Percentiles rank a stretch among this genome's conserved stretches.
These are phyloP conservation scores for Penicillium robsamsonii DNA, from an alignment of 495 filamentous ascomycete genomes.

Conservation along the genomic window DNA sequence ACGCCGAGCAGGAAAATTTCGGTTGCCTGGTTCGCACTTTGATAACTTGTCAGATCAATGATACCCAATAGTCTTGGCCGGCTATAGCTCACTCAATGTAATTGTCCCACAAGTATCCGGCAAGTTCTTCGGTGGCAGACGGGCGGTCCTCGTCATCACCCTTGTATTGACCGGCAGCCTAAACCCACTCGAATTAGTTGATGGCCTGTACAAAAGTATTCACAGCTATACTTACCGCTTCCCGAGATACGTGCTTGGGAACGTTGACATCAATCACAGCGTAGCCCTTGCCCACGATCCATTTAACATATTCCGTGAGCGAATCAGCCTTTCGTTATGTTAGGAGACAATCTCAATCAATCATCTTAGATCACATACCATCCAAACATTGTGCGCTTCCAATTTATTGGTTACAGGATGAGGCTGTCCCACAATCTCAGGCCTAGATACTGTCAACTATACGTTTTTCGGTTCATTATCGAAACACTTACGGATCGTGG, in stretches of 20 bases:
- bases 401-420: conserved; percentile 67
- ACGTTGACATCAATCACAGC: conserved; percentile 88
- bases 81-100: conserved; percentile 67
- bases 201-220: not conserved
- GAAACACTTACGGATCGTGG: conserved; percentile 68
- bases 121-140: conserved; percentile 66
- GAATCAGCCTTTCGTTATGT: conserved; percentile 66
- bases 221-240: conserved; percentile 22
- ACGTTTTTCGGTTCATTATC: not conserved
- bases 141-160: conserved; percentile 43
- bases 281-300: conserved; percentile 70
- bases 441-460: conserved; percentile 43
- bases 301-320: conserved; percentile 73
- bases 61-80: conserved; percentile 1
- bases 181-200: conserved; percentile 26
- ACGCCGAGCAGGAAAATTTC: conserved; percentile 82
- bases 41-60: not conserved
- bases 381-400: conserved; percentile 78
- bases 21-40: conserved; percentile 60
- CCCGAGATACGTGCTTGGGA: conserved; percentile 62
- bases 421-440: conserved; percentile 66
- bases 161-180: conserved; percentile 36
- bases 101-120: conserved; percentile 93
- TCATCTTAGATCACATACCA: conserved; percentile 58
- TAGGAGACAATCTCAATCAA: conserved; percentile 32